Base-by-base conservation (phyloP, 805 yeast species). In the Monosporozyma servazzii region DNA sequence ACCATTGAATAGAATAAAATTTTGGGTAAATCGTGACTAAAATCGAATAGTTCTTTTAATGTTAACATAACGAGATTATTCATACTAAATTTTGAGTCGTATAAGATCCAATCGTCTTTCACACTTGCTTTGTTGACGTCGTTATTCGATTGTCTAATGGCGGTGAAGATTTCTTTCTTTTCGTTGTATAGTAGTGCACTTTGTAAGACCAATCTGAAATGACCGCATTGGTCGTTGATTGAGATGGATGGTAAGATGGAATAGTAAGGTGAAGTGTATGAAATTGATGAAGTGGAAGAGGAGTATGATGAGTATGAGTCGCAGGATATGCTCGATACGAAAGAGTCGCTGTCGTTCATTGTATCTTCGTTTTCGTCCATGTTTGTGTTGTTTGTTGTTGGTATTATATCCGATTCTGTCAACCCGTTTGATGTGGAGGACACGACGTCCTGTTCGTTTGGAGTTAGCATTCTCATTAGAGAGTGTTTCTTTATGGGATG, bases 41-140 rank as follows among this genome's bases (percentile, higher is more conserved):
- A 47, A 15, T 53, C 57, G 44, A 56, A 46, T 47, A 59, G 47
- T 27, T 54, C 58, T 27, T 53, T 49, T 43, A 59, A 50, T 11
- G 60, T 53, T 33, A 58, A 48, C 48, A 59, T 56, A 29, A 51
- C 54, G 42, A 72, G 54, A 53, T 73, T 71, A 23, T 66, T 56
- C 65, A 72, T 61, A 5, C 72, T 65, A 50, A 71, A 73, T 2
- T 62, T 56, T 3, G 68, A 64, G 55, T 73, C 76, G 49, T 72
- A 73, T 3, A 72, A 56, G 15, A 72, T 57, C 76, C 76, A 73
- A 50, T 73, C 75, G 51, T 71, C 75, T 15, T 63, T 63, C 39
- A 67, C 59, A 53, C 62, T 58, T 4, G 70, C 69, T 8, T 53
- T 58, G 20, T 58, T 56, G 1, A 64, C 62, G 36, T 58, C 54